phyloP scores from a whole-genome alignment of 441 rosid species.

The Populus trichocarpa region DNA sequence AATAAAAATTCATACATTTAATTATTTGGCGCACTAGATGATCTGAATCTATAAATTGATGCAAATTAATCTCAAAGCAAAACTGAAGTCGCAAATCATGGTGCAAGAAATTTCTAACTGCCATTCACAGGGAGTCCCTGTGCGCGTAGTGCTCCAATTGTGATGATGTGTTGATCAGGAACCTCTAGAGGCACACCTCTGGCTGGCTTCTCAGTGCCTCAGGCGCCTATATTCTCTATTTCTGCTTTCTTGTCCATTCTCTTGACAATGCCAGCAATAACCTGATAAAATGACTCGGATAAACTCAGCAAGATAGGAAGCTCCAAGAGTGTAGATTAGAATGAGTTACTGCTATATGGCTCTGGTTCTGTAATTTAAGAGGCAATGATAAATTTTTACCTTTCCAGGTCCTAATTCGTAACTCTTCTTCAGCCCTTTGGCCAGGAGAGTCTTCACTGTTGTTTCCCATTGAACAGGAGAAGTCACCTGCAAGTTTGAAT shows the following conservation, averaged over 20 bases:
- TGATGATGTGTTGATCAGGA: background rate
- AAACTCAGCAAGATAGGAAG: conserved; percentile 7
- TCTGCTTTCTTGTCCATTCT: conserved; percentile 77
- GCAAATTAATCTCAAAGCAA: conserved; percentile 1
- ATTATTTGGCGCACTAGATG: background rate
- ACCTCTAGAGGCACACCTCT: background rate
- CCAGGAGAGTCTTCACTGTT: conserved; percentile 71
- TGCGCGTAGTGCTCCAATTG: background rate
- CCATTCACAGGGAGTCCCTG: background rate
- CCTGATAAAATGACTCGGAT: conserved; percentile 42
- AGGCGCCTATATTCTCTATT: conserved; percentile 67
- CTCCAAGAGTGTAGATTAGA: background rate
- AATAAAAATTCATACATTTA: too few species aligned
- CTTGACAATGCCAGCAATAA: conserved; percentile 93
- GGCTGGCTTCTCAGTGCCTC: conserved; percentile 11
- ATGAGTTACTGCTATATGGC: background rate
- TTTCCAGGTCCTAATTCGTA: conserved; percentile 99
- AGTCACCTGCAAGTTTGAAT: conserved; percentile 52
- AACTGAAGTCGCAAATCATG: conserved; percentile 1
- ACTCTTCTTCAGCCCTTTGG: conserved; percentile 71
- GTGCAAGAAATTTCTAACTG: background rate
- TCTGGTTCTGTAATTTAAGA: background rate
- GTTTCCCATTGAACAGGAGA: conserved; percentile 99
- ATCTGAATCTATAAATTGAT: background rate
- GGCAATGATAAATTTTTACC: conserved; percentile 31